Conservation (phyloP, 352 stramenopile species). For the Nothophytophthora sp. region DNA sequence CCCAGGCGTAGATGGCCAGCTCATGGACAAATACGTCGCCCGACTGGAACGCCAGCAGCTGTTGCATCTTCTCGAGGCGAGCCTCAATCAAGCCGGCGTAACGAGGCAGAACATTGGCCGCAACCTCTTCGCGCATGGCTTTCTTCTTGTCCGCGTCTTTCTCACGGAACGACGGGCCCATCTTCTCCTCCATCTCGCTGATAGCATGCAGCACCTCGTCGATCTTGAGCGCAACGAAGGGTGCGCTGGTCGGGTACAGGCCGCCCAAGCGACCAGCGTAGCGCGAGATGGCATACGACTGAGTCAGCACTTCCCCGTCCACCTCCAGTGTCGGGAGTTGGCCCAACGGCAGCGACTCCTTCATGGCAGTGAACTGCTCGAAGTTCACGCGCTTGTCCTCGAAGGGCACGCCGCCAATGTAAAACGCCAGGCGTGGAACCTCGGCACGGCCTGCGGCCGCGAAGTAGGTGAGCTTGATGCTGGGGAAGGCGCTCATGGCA, state of each 20-base stretch:
- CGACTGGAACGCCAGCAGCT: constrained; percentile 40
- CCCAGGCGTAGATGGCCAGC: constrained; percentile 32
- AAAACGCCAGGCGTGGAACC: constrained; percentile 49
- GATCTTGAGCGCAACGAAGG: constrained; percentile 47
- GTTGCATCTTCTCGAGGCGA: constrained; percentile 33
- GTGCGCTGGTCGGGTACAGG: constrained; percentile 51
- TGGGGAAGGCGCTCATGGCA: constrained; percentile 35
- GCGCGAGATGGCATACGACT: constrained; percentile 68
- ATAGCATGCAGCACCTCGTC: constrained; percentile 57
- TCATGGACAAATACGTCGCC: constrained; percentile 35
- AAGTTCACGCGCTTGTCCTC: constrained; percentile 48
- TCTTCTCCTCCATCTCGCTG: constrained; percentile 35
- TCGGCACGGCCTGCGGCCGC: constrained; percentile 41
- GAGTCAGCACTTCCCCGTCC: constrained; percentile 52
- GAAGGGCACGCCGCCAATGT: constrained; percentile 62
- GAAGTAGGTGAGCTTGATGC: constrained; percentile 80
- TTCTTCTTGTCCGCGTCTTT: constrained; percentile 44
- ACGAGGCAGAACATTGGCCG: constrained; percentile 21
- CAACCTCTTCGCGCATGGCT: constrained; percentile 30
- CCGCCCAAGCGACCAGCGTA: constrained; percentile 59
- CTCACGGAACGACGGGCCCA: constrained; percentile 27
- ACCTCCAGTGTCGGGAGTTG: constrained; percentile 50
- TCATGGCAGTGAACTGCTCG: constrained; percentile 23
- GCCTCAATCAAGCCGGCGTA: constrained; percentile 33
- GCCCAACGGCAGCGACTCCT: constrained; percentile 34